Conservation (phyloP, 2,329 filamentous ascomycete species). For the Madurella fahalii region DNA sequence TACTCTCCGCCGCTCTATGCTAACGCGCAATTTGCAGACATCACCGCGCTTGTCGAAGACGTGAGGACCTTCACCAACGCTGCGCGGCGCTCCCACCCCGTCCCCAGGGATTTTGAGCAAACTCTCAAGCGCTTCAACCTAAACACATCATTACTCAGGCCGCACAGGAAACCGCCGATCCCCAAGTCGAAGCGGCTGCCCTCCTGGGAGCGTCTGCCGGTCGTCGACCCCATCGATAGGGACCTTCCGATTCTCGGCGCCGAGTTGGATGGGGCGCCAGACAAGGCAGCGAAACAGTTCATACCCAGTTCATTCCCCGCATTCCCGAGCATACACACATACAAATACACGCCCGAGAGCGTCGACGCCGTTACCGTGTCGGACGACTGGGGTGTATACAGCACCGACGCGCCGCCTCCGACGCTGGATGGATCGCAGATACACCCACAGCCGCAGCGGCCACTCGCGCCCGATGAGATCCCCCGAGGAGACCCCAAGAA, state of each 20-base stretch:
- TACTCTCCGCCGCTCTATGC: constrained; percentile 24
- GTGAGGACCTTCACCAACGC: constrained; percentile 45
- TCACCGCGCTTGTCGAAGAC: constrained; percentile 46
- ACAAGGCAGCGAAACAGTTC: constrained; percentile 53
- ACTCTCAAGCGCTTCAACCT: constrained; percentile 50
- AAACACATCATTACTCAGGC: constrained; percentile 47
- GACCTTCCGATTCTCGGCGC: constrained; percentile 46
- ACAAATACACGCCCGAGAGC: constrained; percentile 53
- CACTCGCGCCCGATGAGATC: constrained; percentile 36
- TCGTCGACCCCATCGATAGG: constrained; percentile 30
- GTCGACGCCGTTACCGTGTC: constrained; percentile 32
- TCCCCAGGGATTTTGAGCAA: constrained; percentile 55
- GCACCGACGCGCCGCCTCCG: constrained; percentile 21
- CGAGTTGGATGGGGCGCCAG: constrained; percentile 55
- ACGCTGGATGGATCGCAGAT: constrained; percentile 14
- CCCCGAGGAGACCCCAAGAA: constrained; percentile 50
- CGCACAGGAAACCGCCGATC: constrained; percentile 54
- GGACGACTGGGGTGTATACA: constrained; percentile 28
- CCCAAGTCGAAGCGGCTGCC: constrained; percentile 37
- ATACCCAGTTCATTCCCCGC: constrained; percentile 57
- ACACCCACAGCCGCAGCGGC: constrained; percentile 16
- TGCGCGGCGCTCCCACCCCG: constrained; percentile 49
- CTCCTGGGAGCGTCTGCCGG: constrained; percentile 34
- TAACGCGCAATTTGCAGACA: constrained; percentile 36
- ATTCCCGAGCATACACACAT: constrained; percentile 63